Evolutionary conservation across 208 protist genomes (phyloP).

Genomic region (Willaertia magna): DNA sequence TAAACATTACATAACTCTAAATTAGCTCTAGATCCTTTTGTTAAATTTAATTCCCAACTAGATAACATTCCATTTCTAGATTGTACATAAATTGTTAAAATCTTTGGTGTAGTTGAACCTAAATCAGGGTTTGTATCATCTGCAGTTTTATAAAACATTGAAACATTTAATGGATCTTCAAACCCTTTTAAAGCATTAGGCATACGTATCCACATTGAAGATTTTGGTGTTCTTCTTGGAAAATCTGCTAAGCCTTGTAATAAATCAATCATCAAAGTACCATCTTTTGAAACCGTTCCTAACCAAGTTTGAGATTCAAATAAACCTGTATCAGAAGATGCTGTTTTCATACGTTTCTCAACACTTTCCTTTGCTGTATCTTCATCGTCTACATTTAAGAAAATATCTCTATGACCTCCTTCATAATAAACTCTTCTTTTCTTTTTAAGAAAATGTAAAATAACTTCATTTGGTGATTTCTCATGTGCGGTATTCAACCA

Average conservation of each 20-base stretch:
- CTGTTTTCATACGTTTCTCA: background rate
- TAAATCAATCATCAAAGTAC: background rate
- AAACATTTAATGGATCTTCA: background rate
- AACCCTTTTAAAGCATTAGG: background rate
- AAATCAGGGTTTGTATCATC: background rate
- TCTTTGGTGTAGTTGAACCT: background rate
- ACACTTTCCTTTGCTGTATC: background rate
- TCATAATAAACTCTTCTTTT: background rate
- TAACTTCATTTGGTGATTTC: background rate
- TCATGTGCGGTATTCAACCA: slow-evolving; percentile 5
- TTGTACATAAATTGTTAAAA: background rate
- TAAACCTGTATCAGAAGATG: background rate
- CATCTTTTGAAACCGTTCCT: background rate
- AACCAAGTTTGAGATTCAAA: background rate
- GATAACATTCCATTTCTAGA: background rate
- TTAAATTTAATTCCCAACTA: background rate
- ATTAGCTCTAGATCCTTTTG: background rate
- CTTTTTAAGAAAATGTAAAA: background rate
- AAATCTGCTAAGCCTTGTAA: slow-evolving; percentile 1
- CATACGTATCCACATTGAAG: background rate
- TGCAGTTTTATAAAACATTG: background rate
- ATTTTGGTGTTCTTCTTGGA: slow-evolving; percentile 9
- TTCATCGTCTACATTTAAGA: too few relatives aligned
- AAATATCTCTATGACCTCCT: background rate
- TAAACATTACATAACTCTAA: background rate